Evolutionary conservation across 2,329 filamentous ascomycete species (phyloP).

Genomic region (Aspergillus pseudoglaucus): DNA sequence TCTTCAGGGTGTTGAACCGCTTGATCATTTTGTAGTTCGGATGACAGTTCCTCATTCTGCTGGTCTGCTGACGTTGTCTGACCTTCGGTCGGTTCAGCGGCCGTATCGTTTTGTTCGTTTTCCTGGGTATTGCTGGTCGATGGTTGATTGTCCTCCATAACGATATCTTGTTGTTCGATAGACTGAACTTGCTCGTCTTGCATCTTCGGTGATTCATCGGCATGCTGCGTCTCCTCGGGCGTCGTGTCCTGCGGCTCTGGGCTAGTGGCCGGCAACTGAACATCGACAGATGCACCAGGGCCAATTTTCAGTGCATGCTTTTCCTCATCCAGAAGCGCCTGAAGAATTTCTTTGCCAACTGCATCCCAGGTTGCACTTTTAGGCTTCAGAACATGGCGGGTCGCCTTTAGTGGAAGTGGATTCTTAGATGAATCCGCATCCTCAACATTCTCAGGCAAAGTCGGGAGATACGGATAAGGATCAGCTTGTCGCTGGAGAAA

Average conservation of each 20-base stretch:
- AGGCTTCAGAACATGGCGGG: slow-evolving; percentile 33
- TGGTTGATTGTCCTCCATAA: slow-evolving; percentile 4
- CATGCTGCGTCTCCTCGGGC: slow-evolving; percentile 11
- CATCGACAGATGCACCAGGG: slow-evolving; percentile 35
- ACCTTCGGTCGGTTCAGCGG: slow-evolving; percentile 21
- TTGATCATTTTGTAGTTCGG: slow-evolving; percentile 29
- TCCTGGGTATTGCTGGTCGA: slow-evolving; percentile 12
- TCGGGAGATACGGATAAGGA: slow-evolving; percentile 44
- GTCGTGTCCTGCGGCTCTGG: slow-evolving; percentile 16
- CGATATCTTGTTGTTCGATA: slow-evolving; percentile 10
- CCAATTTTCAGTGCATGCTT: slow-evolving; percentile 18
- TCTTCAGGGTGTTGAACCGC: slow-evolving; percentile 17
- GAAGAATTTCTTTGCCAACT: slow-evolving; percentile 44
- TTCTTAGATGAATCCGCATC: slow-evolving; percentile 21
- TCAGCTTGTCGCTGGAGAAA: slow-evolving; percentile 50
- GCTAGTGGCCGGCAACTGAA: slow-evolving; percentile 33
- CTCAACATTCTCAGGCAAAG: slow-evolving; percentile 24
- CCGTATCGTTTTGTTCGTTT: slow-evolving; percentile 1
- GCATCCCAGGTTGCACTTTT: slow-evolving; percentile 39
- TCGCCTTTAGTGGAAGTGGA: slow-evolving; percentile 32
- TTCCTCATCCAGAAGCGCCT: slow-evolving; percentile 38
- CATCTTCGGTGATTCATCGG: slow-evolving; percentile 8
- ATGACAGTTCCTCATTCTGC: slow-evolving; percentile 31
- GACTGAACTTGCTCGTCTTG: slow-evolving; percentile 3
- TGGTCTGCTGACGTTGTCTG: slow-evolving; percentile 28